Conservation (phyloP, 2,329 filamentous ascomycete genomes). For the Lachnellula arida region DNA sequence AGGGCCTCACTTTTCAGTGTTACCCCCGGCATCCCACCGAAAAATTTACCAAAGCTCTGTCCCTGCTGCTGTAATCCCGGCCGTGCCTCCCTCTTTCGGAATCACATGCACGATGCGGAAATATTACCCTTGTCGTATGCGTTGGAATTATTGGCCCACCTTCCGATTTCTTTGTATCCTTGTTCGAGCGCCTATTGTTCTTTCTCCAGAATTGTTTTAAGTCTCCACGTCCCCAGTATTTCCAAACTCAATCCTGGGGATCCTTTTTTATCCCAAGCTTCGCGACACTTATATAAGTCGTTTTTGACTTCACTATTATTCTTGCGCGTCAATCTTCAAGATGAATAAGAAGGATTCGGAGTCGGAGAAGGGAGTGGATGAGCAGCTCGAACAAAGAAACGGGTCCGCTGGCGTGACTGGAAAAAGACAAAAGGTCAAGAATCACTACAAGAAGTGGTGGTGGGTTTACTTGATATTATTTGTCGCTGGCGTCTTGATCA, state of each 20-base stretch:
- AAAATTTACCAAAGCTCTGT: background rate
- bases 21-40: background rate
- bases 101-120: slow-evolving; percentile 19
- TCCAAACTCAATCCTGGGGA: background rate
- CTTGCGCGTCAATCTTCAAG: background rate
- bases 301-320: background rate
- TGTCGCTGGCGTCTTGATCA: slow-evolving; percentile 45
- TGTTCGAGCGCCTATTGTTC: background rate
- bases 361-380: slow-evolving; percentile 11
- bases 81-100: slow-evolving; percentile 5
- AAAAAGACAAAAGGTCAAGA: slow-evolving; percentile 24
- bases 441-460: slow-evolving; percentile 42
- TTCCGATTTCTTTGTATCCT: background rate
- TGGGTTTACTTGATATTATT: slow-evolving; percentile 49
- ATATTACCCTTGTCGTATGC: slow-evolving; percentile 20
- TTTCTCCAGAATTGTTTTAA: background rate
- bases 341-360: background rate
- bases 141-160: background rate
- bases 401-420: background rate
- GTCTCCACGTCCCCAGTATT: background rate
- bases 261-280: no score
- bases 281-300: background rate
- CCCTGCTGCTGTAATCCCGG: background rate
- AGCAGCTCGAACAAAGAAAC: slow-evolving; percentile 13
- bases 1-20: background rate